Evolutionary conservation across 1,284 basidiomycete species (phyloP), one percentile per base, ranked within the genome.

Genomic region (Leccinum subrobustum): DNA sequence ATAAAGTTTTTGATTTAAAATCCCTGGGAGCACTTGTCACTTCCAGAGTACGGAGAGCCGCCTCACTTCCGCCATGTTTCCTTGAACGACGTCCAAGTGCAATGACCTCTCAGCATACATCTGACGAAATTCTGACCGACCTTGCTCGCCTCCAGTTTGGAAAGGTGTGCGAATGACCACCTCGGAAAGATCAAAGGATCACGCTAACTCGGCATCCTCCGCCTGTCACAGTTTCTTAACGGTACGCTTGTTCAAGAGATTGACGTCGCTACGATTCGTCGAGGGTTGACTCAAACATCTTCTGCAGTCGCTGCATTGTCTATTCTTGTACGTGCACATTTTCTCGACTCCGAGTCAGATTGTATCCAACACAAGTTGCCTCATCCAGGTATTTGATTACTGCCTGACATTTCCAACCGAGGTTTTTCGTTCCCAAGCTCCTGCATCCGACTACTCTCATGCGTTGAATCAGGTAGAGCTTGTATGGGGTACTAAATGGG

Each of bases 221-320:
- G 25, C 6, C 25, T 8, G 16, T 33, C 37, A 14, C 31, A 68
- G 69, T 68, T 60, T 53, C 44, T 71, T n/a, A 71, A 71, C 5
- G 70, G 67, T 70, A 59, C 8, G 42, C 12, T 50, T 33, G 47
- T 23, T 3, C 29, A 31, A 31, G 31, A 20, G 3, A 31, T 2
- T 42, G 6, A 3, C 4, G 6, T 31, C 8, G 42, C n/a, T 18
- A 44, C 42, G 29, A 29, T 29, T 27, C 27, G 27, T 25, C 25
- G 14, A 39, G 4, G 8, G 16, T 18, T 20, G 42, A 44, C 11
- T 20, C 18, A 44, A 44, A 44, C 42, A 3, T 52, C 9, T 31
- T 23, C 2, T 11, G 1, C 20, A 71, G 67, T 71, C 9, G 68
- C 67, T 42, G 67, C 63, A 0, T 7, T 71, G 55, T 54, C 61